Conservation (phyloP, 2,329 filamentous ascomycete genomes). For the Xylariaceae sp. region DNA sequence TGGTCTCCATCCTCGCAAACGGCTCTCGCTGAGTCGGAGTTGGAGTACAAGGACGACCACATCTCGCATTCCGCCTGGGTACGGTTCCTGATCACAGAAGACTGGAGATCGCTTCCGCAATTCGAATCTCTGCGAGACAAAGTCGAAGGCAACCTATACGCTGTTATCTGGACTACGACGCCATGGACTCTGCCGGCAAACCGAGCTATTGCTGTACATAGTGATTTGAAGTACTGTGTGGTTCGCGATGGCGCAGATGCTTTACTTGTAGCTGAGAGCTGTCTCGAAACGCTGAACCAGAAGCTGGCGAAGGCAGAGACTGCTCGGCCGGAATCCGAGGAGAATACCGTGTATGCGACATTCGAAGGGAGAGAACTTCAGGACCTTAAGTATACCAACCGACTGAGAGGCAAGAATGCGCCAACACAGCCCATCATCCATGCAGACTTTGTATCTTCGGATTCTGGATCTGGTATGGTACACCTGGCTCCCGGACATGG, state of each 20-base stretch:
- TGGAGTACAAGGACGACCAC: conserved; percentile 76
- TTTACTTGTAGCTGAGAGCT: conserved; percentile 66
- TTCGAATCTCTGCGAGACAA: conserved; percentile 36
- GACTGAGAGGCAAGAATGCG: conserved; percentile 56
- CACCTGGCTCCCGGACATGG: conserved; percentile 93
- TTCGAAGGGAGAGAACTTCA: conserved; percentile 62
- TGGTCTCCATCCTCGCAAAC: conserved; percentile 78
- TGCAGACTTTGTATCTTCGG: conserved; percentile 81
- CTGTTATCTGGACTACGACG: conserved; percentile 98
- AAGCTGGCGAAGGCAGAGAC: conserved; percentile 39
- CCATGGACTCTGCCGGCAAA: conserved; percentile 97
- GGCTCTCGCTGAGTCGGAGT: conserved; percentile 75
- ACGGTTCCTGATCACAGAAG: conserved; percentile 62
- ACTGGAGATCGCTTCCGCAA: conserved; percentile 34
- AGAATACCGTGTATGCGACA: conserved; percentile 43
- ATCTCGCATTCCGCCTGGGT: conserved; percentile 71
- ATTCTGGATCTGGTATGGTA: conserved; percentile 92
- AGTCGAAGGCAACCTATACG: conserved; percentile 54
- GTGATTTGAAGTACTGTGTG: conserved; percentile 67
- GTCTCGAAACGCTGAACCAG: conserved; percentile 55
- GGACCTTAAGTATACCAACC: conserved; percentile 63
- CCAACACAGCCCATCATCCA: conserved; percentile 65
- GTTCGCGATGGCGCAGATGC: conserved; percentile 53
- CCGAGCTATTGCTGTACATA: conserved; percentile 75
- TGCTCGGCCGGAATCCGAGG: conserved; percentile 5